Evolutionary conservation across 1,284 basidiomycete genomes (phyloP).

Genomic region (Rhodotorula sp.): DNA sequence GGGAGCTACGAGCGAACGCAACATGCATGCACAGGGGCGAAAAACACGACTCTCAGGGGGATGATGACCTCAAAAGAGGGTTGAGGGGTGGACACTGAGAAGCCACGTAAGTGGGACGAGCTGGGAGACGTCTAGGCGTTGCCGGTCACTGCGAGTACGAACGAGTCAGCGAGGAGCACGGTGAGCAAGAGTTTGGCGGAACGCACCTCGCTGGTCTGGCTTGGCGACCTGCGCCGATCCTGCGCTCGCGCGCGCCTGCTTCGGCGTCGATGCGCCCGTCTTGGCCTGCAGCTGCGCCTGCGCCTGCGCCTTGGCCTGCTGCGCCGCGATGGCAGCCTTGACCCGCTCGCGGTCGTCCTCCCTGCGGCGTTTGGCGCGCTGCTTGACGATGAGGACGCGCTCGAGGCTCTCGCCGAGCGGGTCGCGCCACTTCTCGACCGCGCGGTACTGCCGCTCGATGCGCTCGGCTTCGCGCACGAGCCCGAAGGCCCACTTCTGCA

Average conservation of each 20-base stretch:
- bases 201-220: neutral
- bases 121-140: too few species aligned
- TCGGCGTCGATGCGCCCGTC: too few species aligned
- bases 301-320: neutral
- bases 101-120: too few species aligned
- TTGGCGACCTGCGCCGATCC: neutral
- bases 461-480: slow-evolving; percentile 45
- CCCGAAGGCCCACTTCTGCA: slow-evolving; percentile 44
- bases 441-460: slow-evolving; percentile 43
- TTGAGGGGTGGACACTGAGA: too few species aligned
- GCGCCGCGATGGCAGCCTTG: slow-evolving; percentile 3
- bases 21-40: too few species aligned
- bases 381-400: slow-evolving; percentile 30
- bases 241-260: neutral
- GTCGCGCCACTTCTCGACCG: slow-evolving; percentile 42
- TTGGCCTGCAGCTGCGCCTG: too few species aligned
- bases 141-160: too few species aligned
- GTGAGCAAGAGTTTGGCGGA: too few species aligned
- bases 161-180: too few species aligned
- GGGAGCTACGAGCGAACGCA: too few species aligned
- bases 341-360: slow-evolving; percentile 15
- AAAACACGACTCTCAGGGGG: too few species aligned
- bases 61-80: too few species aligned
- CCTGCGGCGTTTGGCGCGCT: slow-evolving; percentile 1
- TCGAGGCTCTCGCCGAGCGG: slow-evolving; percentile 43